Evolutionary conservation across 2,329 filamentous ascomycete species (phyloP), one percentile per base, ranked within the genome.

Genomic region (Aspergillus texensis): DNA sequence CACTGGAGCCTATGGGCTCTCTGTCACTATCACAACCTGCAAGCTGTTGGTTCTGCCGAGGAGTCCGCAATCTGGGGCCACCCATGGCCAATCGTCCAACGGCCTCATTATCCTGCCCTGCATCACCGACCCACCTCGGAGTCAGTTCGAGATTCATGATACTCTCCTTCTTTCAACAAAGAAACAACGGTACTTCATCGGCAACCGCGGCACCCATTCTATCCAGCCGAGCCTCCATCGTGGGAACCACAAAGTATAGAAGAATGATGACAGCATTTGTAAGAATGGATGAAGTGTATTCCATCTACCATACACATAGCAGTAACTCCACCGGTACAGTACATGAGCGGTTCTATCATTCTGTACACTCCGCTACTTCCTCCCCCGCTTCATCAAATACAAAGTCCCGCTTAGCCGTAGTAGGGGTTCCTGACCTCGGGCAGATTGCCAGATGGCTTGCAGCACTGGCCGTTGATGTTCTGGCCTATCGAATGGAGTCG

Each of bases 171-270:
- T 5, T 11, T 34, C 11, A 0, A 34, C 32, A 0, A 3, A 32
- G 9, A 32, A 32, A 11, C 2, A 32, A 34, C 32, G 32, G 11
- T 34, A 11, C 10, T 11, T 34, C 4, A 11, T 12, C 0, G 10
- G 3, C 0, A 3, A 12, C 32, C 10, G 3, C 1, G 32, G 32
- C 0, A 34, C 3, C 0, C 0, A 34, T 12, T 34, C 32, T 12
- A 34, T 34, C 32, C 11, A 12, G 32, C 3, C 3, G 32, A 28
- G 26, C 26, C 26, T 34, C 32, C 10, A 34, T 34, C 3, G 10
- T 32, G 32, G 4, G 11, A 34, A 12, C 10, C 10, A 12, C 0
- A 12, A 34, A 4, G 0, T 0, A 12, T 4, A 1, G 11, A 5
- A 34, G 1, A 34, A 34, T 12, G 0, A 34, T 34, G 1, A 36